A percentile compares a stretch with the other conserved stretches of the same genome.
These are phyloP conservation scores for Fusarium sublunatum DNA, from an alignment of 2,329 filamentous ascomycete genomes.

Conservation along the genomic window DNA sequence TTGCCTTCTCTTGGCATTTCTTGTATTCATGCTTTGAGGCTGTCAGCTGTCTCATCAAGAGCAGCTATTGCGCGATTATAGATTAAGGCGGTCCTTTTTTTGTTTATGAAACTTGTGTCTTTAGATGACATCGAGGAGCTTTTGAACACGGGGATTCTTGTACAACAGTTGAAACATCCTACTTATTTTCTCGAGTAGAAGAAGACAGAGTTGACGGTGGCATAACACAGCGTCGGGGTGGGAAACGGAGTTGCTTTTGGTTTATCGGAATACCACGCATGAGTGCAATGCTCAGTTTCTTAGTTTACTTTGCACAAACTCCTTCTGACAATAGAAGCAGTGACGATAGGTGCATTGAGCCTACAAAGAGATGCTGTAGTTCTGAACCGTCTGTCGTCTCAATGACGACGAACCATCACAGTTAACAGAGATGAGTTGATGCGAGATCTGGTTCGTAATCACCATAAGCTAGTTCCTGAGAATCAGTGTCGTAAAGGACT, in stretches of 20 bases:
- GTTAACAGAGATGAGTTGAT: no score
- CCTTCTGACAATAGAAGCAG: background rate
- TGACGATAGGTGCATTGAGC: background rate
- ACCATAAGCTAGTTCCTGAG: no score
- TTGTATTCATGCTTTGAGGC: constrained; percentile 32
- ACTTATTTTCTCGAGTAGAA: constrained; percentile 1
- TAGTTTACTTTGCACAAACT: background rate
- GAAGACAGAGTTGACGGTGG: constrained; percentile 14
- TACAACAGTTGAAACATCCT: constrained; percentile 34
- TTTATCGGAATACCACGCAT: constrained; percentile 14
- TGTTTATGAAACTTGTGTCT: constrained; percentile 19
- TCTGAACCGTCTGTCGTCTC: background rate
- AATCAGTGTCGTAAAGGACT: no score
- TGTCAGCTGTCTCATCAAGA: background rate
- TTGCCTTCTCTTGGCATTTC: constrained; percentile 18
- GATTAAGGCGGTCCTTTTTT: constrained; percentile 19
- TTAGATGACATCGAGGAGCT: constrained; percentile 23
- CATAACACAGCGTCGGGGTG: constrained; percentile 29
- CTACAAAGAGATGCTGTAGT: no score
- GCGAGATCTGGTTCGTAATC: no score
- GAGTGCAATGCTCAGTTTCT: constrained; percentile 9
- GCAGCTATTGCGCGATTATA: constrained; percentile 25
- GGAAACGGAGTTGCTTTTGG: constrained; percentile 33
- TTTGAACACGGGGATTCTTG: constrained; percentile 16
- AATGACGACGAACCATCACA: no score